These are phyloP conservation scores for Styphnolobium japonicum DNA, from an alignment of 306 rosid genomes.

Conservation along the genomic window DNA sequence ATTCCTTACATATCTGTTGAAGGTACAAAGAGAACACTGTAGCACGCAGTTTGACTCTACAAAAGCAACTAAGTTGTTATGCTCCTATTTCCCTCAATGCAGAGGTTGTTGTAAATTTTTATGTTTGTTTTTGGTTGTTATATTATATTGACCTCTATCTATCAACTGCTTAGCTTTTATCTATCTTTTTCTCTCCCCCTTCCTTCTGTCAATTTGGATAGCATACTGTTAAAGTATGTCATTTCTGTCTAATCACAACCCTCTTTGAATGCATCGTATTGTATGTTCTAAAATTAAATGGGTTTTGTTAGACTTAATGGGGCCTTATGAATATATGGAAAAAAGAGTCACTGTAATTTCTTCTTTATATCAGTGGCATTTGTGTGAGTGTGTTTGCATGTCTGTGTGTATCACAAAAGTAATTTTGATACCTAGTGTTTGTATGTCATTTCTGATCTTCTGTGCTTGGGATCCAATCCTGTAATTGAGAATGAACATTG, in stretches of 20 bases:
- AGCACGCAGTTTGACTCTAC: conserved; percentile 59
- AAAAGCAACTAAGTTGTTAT: conserved; percentile 77
- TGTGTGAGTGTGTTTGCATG: background rate
- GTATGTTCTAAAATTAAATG: background rate
- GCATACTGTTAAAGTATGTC: background rate
- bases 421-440: background rate
- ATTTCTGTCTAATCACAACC: background rate
- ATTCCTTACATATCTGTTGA: conserved; percentile 24
- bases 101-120: conserved; percentile 51
- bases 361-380: conserved; percentile 1
- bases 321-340: background rate
- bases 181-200: background rate
- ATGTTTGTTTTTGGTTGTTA: conserved; percentile 11
- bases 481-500: background rate
- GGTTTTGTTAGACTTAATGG: background rate
- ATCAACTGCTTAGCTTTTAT: background rate
- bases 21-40: conserved; percentile 71
- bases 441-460: background rate
- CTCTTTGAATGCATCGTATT: conserved; percentile 8
- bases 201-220: background rate
- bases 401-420: background rate
- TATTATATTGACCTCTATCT: conserved; percentile 7
- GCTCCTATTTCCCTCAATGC: conserved; percentile 69
- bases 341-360: background rate
- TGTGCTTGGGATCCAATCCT: background rate